Base-by-base conservation (phyloP, 1,139 yeast species). In the Debaryomyces nepalensis region DNA sequence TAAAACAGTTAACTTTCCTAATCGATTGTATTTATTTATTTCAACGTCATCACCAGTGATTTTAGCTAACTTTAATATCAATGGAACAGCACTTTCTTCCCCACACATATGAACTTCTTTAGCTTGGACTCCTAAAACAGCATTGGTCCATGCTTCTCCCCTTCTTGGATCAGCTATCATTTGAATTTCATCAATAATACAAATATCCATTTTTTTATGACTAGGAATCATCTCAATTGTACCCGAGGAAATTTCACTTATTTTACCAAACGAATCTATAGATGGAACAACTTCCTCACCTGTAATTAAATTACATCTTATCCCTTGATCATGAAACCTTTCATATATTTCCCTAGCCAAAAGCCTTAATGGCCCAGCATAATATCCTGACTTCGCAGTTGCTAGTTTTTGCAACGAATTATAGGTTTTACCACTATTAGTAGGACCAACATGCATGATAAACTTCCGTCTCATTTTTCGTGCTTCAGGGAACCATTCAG, bases 91-190 rank as follows among this genome's bases (percentile, higher is more conserved):
- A 54, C 95, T 80, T 42, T 81, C 86, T 58, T 93, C 99, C 24
- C 99, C 99, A 67, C 99, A 93, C 19, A 91, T 61, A 66, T 93
- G 98, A 6, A 93, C 71, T 50, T 90, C 96, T 45, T 81, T 80
- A 3, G 98, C 96, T 46, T 80, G 79, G 0, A 84, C 95, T 2
- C 98, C 99, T 39, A 93, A 67, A 2, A 93, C 71, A 0, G 97
- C 98, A 54, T 82, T 82, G 0, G 97, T 87, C 99, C 99, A 93
- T 0, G 97, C 96, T 67, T 88, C 84, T 0, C 99, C 99, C 49
- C 99, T 68, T 21, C 70, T 69, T 5, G 70, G 69, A 59, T 91
- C 97, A 4, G 81, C 82, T 54, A 93, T 81, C 98, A 95, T 90
- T 59, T 93, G 99, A 48, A 95, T 93, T 60, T 93, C 99, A 66